Percentiles rank a stretch among this genome's conserved stretches.
These are phyloP conservation scores for Sugiyamaella chiloensis DNA, from an alignment of 805 yeast genomes.

Conservation along the genomic window DNA sequence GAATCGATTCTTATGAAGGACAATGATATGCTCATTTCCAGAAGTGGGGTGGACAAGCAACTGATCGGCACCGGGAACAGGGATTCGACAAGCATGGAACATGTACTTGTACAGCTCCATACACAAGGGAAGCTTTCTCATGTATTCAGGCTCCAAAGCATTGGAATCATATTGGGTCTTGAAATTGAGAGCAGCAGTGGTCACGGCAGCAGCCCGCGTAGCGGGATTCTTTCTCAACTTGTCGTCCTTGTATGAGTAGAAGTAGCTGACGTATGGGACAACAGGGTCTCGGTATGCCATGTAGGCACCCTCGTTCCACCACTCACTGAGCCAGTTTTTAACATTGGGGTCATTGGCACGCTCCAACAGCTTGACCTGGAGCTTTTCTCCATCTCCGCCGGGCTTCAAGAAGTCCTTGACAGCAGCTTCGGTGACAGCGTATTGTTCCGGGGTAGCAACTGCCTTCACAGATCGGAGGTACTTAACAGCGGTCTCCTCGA, in stretches of 20 bases:
- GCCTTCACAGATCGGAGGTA: constrained; percentile 77
- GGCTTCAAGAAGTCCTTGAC: constrained; percentile 63
- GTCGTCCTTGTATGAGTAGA: constrained; percentile 76
- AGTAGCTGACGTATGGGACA: constrained; percentile 91
- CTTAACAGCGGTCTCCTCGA: constrained; percentile 63
- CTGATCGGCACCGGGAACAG: constrained; percentile 48
- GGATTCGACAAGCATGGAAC: constrained; percentile 82
- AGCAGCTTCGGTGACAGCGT: constrained; percentile 49
- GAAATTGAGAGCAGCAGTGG: constrained; percentile 65
- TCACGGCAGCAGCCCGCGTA: constrained; percentile 69
- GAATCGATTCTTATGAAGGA: constrained; percentile 72
- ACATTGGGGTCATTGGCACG: constrained; percentile 52
- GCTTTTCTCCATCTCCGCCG: constrained; percentile 60
- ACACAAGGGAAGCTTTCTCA: constrained; percentile 81
- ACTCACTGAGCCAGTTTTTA: constrained; percentile 85
- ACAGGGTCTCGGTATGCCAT: constrained; percentile 89
- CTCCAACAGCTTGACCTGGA: constrained; percentile 62
- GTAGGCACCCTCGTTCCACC: constrained; percentile 95
- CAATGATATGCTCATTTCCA: constrained; percentile 65
- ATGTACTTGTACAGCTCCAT: constrained; percentile 89
- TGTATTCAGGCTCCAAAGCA: constrained; percentile 71
- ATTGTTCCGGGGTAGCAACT: constrained; percentile 48
- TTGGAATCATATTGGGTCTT: constrained; percentile 64
- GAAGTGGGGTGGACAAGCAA: constrained; percentile 30
- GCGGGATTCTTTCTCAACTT: constrained; percentile 35